Percentiles rank a stretch among this genome's conserved stretches.
These are phyloP conservation scores for Durusdinium trenchii DNA, from an alignment of 73 alveolate species.

Conservation along the genomic window DNA sequence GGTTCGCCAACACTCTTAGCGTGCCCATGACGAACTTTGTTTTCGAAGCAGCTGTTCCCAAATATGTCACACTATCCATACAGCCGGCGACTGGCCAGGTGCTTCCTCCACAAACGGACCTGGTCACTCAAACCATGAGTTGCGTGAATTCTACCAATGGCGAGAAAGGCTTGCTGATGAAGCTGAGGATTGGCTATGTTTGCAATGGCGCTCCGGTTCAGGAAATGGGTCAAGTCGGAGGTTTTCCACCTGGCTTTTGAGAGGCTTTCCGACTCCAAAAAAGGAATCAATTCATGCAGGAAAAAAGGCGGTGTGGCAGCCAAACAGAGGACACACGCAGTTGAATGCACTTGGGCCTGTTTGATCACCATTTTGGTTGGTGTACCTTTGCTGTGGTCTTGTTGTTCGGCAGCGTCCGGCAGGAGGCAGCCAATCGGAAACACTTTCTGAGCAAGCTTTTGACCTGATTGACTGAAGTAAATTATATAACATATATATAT, in stretches of 20 bases:
- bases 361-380: too few species aligned
- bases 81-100: conserved; percentile 82
- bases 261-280: not conserved
- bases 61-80: conserved; percentile 38
- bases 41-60: conserved; percentile 88
- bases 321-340: too few species aligned
- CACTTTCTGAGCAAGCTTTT: too few species aligned
- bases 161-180: conserved; percentile 88
- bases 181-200: conserved; percentile 73
- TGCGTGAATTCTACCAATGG: conserved; percentile 74
- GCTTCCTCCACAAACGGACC: conserved; percentile 32
- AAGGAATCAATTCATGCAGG: conserved; percentile 20
- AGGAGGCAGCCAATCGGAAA: too few species aligned
- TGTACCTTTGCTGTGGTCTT: too few species aligned
- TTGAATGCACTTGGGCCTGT: too few species aligned
- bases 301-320: too few species aligned
- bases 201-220: conserved; percentile 78
- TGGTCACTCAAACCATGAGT: conserved; percentile 72
- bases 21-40: conserved; percentile 90
- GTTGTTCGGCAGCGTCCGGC: too few species aligned
- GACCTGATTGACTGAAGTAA: too few species aligned
- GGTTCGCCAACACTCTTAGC: conserved; percentile 58
- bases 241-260: conserved; percentile 83
- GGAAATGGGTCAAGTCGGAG: conserved; percentile 90
- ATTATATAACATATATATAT: too few species aligned